A percentile compares a stretch with the other conserved stretches of the same genome.
Evolutionary conservation across 225 moss, liverwort and hornwort species (phyloP).

Genomic region (Polytrichum formosum): DNA sequence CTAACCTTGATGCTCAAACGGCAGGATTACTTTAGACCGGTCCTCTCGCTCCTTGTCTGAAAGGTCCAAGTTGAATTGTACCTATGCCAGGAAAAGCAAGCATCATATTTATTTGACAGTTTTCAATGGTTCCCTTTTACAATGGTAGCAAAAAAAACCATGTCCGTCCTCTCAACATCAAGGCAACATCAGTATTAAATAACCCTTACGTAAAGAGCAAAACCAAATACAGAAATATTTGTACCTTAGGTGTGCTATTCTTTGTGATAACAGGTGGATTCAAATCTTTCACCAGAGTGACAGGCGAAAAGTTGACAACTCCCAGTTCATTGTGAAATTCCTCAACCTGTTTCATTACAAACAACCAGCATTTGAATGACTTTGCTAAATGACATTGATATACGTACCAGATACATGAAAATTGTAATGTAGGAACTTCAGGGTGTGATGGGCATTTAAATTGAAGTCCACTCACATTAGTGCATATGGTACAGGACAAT

Average conservation of each 20-base stretch:
- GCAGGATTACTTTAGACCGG: constrained; percentile 85
- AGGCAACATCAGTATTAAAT: neutral
- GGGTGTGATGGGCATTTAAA: no score
- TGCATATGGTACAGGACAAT: no score
- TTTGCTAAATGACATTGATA: no score
- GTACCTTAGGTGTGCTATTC: constrained; percentile 46
- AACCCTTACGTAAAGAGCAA: neutral
- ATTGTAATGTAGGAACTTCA: no score
- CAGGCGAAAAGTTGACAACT: constrained; percentile 41
- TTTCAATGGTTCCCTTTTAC: constrained; percentile 5
- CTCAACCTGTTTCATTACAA: constrained; percentile 32
- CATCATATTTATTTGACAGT: constrained; percentile 8
- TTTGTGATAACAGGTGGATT: constrained; percentile 16
- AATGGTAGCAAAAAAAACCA: neutral
- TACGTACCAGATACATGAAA: no score
- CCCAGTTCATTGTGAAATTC: constrained; percentile 46
- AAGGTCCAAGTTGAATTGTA: constrained; percentile 79
- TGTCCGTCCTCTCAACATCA: neutral
- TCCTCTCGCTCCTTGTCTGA: constrained; percentile 78
- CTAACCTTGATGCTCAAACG: constrained; percentile 97
- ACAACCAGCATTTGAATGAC: no score
- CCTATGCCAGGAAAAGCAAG: constrained; percentile 29
- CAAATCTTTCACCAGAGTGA: constrained; percentile 36
- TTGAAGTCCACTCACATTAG: no score
- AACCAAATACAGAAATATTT: neutral